A percentile compares a stretch with the other conserved stretches of the same genome.
These are phyloP conservation scores for Salix caprea DNA, from an alignment of 345 rosid genomes.

Conservation along the genomic window DNA sequence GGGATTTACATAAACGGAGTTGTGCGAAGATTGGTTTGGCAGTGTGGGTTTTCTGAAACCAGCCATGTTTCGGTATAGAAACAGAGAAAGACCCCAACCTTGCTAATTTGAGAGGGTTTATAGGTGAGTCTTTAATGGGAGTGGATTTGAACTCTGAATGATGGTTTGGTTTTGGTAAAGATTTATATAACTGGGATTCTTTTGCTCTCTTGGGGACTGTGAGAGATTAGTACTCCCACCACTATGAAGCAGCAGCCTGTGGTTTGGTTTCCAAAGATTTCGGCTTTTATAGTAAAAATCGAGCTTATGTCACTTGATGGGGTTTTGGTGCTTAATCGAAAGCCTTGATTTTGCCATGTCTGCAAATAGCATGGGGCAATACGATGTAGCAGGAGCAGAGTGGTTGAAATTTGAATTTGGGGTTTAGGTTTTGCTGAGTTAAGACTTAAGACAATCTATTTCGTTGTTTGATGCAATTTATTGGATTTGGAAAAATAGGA, in stretches of 20 bases:
- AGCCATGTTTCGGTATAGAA: conserved; percentile 11
- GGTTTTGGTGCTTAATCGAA: no score
- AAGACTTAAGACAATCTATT: no score
- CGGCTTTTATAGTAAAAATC: not conserved
- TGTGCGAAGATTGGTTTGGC: conserved; percentile 29
- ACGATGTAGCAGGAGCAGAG: no score
- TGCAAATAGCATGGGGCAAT: no score
- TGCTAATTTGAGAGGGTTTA: not conserved
- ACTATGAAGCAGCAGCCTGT: no score
- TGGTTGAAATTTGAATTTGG: no score
- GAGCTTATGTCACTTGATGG: not conserved
- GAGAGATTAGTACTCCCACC: not conserved
- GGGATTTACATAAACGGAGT: conserved; percentile 38
- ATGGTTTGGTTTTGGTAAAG: not conserved
- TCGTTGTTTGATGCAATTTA: not conserved
- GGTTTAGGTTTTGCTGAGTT: no score
- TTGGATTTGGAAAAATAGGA: not conserved
- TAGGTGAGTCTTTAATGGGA: not conserved
- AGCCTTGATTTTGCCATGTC: no score
- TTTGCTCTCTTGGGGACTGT: not conserved
- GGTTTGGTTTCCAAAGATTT: not conserved
- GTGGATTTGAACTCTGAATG: not conserved
- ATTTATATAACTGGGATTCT: not conserved
- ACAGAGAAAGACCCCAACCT: not conserved
- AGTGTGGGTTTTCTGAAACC: conserved; percentile 23